phyloP scores from a whole-genome alignment of 208 protist genomes.

The Wallacemonas collosoma region DNA sequence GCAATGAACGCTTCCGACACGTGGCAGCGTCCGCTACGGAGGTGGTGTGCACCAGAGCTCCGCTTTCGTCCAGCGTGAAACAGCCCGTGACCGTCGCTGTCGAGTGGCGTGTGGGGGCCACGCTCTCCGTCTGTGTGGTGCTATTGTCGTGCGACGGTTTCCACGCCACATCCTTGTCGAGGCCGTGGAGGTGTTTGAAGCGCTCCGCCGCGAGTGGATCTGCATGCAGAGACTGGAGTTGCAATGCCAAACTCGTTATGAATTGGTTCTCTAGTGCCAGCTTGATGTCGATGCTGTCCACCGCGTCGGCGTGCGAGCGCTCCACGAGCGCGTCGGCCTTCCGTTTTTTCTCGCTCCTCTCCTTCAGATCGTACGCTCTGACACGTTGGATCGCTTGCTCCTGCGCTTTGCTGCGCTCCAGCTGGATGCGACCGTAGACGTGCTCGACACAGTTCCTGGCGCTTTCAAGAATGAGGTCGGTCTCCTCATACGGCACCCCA shows the following conservation, averaged over 20 bases:
- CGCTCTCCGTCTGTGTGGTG: background rate
- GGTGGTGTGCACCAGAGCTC: slow-evolving; percentile 28
- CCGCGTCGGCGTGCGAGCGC: background rate
- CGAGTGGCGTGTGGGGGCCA: background rate
- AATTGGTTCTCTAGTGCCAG: slow-evolving; percentile 49
- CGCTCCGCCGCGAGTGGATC: slow-evolving; percentile 25
- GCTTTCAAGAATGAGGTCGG: slow-evolving; percentile 27
- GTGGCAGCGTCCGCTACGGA: background rate
- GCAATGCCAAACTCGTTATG: slow-evolving; percentile 51
- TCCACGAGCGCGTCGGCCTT: too few species aligned
- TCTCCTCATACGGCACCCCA: slow-evolving; percentile 18
- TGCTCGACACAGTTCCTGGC: slow-evolving; percentile 36
- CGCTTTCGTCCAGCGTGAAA: slow-evolving; percentile 66
- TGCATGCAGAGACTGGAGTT: slow-evolving; percentile 50
- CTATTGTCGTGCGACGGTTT: background rate
- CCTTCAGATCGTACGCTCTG: slow-evolving; percentile 16
- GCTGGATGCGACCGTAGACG: slow-evolving; percentile 27
- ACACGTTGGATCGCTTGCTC: slow-evolving; percentile 38
- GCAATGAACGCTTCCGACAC: background rate
- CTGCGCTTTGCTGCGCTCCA: slow-evolving; percentile 38
- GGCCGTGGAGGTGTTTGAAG: slow-evolving; percentile 36
- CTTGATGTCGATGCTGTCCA: slow-evolving; percentile 9
- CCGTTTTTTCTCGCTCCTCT: background rate
- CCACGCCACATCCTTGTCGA: slow-evolving; percentile 15
- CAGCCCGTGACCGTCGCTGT: slow-evolving; percentile 19